Percentiles rank a stretch among this genome's conserved stretches.
Conservation (phyloP, 2,329 filamentous ascomycete genomes). For the Xylaria sp. region DNA sequence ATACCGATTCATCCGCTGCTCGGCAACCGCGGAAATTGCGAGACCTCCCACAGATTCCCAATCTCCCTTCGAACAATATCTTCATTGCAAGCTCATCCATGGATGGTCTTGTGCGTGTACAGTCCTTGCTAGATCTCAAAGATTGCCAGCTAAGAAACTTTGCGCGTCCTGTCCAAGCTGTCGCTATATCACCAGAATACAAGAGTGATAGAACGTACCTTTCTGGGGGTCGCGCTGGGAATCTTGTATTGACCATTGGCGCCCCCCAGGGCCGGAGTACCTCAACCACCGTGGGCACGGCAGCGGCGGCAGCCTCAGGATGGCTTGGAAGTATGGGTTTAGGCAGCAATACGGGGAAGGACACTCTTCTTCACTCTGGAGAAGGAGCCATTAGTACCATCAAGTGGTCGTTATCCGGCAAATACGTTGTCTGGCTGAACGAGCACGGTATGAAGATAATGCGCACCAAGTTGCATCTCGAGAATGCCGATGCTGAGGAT, state of each 20-base stretch:
- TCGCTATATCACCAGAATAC: slow-evolving; percentile 94
- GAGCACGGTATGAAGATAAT: slow-evolving; percentile 98
- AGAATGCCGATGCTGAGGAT: slow-evolving; percentile 75
- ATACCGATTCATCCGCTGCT: slow-evolving; percentile 53
- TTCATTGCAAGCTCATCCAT: slow-evolving; percentile 93
- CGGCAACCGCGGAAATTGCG: slow-evolving; percentile 32
- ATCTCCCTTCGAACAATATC: slow-evolving; percentile 85
- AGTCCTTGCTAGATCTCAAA: slow-evolving; percentile 83
- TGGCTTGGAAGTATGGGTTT: slow-evolving; percentile 92
- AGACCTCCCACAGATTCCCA: slow-evolving; percentile 65
- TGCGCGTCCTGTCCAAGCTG: slow-evolving; percentile 86
- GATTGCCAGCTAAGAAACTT: slow-evolving; percentile 94
- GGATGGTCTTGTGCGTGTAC: slow-evolving; percentile 93
- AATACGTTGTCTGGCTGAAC: slow-evolving; percentile 93
- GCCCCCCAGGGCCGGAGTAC: slow-evolving; percentile 82
- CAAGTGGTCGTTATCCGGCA: slow-evolving; percentile 92
- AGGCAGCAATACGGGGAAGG: slow-evolving; percentile 77
- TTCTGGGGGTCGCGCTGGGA: slow-evolving; percentile 87
- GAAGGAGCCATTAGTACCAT: slow-evolving; percentile 91
- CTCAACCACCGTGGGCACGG: slow-evolving; percentile 84
- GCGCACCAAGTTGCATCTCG: slow-evolving; percentile 84
- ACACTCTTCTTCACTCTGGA: slow-evolving; percentile 86
- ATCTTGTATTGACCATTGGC: slow-evolving; percentile 83
- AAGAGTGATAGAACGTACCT: slow-evolving; percentile 87
- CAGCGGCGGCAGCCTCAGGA: slow-evolving; percentile 81